phyloP scores from a whole-genome alignment of 2,329 filamentous ascomycete species.

The Trichoderma gracile region DNA sequence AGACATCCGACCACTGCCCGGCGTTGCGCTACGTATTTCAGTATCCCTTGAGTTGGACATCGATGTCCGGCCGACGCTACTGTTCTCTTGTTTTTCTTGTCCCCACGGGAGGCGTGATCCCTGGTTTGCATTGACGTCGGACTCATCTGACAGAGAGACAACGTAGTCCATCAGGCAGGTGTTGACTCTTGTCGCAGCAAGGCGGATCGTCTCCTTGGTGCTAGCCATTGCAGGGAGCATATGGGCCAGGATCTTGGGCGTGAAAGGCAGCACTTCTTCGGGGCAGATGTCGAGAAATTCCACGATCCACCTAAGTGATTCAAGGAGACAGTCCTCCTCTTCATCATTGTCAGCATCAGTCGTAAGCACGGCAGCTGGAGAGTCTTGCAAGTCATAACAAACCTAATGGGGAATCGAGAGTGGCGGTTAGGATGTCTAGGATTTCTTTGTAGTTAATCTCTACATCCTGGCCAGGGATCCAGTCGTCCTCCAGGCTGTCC shows the following conservation, averaged over 20 bases:
- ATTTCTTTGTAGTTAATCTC: slow-evolving; percentile 92
- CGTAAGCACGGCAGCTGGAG: neutral
- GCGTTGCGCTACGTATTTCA: slow-evolving; percentile 54
- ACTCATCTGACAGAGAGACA: slow-evolving; percentile 80
- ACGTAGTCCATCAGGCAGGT: slow-evolving; percentile 91
- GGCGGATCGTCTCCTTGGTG: slow-evolving; percentile 82
- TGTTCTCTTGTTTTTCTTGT: slow-evolving; percentile 49
- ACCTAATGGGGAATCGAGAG: slow-evolving; percentile 81
- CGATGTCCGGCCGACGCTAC: slow-evolving; percentile 53
- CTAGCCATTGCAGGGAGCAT: slow-evolving; percentile 93
- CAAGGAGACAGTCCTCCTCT: slow-evolving; percentile 91
- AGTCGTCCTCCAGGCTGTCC: slow-evolving; percentile 78
- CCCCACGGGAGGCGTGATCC: slow-evolving; percentile 43
- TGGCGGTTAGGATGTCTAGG: slow-evolving; percentile 85
- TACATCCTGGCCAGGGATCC: slow-evolving; percentile 96
- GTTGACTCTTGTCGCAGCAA: slow-evolving; percentile 87
- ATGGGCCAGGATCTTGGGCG: slow-evolving; percentile 86
- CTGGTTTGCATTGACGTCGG: slow-evolving; percentile 33
- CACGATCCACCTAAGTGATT: slow-evolving; percentile 92
- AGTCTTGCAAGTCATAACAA: slow-evolving; percentile 32
- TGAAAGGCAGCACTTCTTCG: slow-evolving; percentile 92
- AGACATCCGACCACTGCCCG: slow-evolving; percentile 49
- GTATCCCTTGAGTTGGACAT: slow-evolving; percentile 56
- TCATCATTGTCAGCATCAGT: slow-evolving; percentile 25
- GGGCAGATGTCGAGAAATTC: slow-evolving; percentile 96